Conservation (phyloP, 2,329 filamentous ascomycete species). For the Zymoseptoria ardabiliae region DNA sequence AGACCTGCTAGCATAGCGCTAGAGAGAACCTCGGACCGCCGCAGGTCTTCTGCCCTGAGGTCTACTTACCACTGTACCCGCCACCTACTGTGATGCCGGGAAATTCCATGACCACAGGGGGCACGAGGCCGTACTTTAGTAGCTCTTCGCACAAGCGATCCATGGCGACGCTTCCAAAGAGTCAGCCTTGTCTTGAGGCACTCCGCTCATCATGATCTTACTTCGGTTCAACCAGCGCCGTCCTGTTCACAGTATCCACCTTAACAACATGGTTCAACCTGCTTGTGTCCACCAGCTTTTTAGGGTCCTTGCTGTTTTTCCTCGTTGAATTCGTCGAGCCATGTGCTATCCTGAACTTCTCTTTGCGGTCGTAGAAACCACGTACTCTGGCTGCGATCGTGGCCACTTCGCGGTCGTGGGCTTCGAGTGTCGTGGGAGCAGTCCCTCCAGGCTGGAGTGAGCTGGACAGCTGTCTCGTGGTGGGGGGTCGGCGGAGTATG, state of each 20-base stretch:
- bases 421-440: slow-evolving; percentile 15
- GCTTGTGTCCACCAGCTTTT: slow-evolving; percentile 58
- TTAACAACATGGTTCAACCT: slow-evolving; percentile 54
- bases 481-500: not conserved
- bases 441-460: slow-evolving; percentile 9
- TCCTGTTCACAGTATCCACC: slow-evolving; percentile 48
- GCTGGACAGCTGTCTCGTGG: not conserved
- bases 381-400: slow-evolving; percentile 41
- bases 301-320: slow-evolving; percentile 31
- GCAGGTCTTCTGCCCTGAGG: too few species aligned
- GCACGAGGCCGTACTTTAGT: slow-evolving; percentile 49
- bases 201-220: too few species aligned
- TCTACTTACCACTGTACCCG: slow-evolving; percentile 57
- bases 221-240: slow-evolving; percentile 62
- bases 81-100: slow-evolving; percentile 65
- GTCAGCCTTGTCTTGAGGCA: too few species aligned
- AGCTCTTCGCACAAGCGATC: slow-evolving; percentile 54
- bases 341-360: slow-evolving; percentile 68
- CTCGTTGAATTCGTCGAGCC: slow-evolving; percentile 72
- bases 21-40: too few species aligned
- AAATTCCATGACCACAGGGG: slow-evolving; percentile 64
- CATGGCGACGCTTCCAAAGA: too few species aligned
- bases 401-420: slow-evolving; percentile 31
- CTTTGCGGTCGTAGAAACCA: slow-evolving; percentile 44
- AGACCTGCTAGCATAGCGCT: too few species aligned